Evolutionary conservation across 78 protist genomes (phyloP).

Genomic region (Polysphondylium violaceum): DNA sequence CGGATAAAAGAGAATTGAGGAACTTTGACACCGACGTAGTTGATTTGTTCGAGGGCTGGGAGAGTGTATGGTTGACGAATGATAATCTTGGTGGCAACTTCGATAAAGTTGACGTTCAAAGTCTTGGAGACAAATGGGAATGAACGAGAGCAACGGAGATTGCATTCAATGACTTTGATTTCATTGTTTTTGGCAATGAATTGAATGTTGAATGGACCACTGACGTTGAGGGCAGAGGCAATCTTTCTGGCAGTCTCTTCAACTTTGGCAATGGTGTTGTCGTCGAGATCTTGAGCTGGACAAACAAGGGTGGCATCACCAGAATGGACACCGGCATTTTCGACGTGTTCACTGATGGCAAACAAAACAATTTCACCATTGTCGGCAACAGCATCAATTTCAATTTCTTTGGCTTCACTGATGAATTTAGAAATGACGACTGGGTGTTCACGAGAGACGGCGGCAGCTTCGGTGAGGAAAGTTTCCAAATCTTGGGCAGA

Average conservation of each 20-base stretch:
- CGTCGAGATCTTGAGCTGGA: constrained; percentile 94
- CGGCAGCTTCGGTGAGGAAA: constrained; percentile 91
- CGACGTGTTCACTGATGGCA: constrained; percentile 98
- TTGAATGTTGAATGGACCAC: constrained; percentile 98
- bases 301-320: constrained; percentile 98
- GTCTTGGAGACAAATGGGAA: constrained; percentile 97
- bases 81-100: constrained; percentile 90
- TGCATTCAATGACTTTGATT: constrained; percentile 97
- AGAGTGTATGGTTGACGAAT: constrained; percentile 20
- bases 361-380: constrained; percentile 92
- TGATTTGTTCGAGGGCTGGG: constrained; percentile 48
- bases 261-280: constrained; percentile 76
- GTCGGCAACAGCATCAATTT: constrained; percentile 96
- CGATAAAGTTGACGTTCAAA: constrained; percentile 87
- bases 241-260: constrained; percentile 80
- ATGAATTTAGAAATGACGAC: constrained; percentile 96
- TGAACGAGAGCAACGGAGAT: constrained; percentile 96
- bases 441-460: constrained; percentile 91
- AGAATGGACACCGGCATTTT: constrained; percentile 99
- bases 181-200: constrained; percentile 94
- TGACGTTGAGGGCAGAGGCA: constrained; percentile 90
- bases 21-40: constrained; percentile 90
- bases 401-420: constrained; percentile 97
- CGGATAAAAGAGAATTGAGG: constrained; percentile 98
- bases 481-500: constrained; percentile 84